Evolutionary conservation across 1,284 basidiomycete species (phyloP), one percentile per base, ranked within the genome.

Genomic region (Ceratobasidium sp.): DNA sequence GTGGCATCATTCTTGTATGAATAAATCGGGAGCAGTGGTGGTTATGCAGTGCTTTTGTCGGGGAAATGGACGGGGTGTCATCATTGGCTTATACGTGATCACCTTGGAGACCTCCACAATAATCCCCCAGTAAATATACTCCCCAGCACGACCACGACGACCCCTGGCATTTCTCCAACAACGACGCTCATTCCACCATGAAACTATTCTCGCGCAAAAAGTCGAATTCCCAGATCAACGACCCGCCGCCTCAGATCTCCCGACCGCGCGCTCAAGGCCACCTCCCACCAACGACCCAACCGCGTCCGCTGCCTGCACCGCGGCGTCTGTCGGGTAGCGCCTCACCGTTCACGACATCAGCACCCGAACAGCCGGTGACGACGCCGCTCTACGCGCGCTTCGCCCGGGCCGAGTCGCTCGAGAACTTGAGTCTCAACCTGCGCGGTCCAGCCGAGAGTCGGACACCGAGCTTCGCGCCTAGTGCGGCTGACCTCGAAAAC

Each of bases 201-300:
- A 72, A 61, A 39, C 70, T 72, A 15, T 72, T 72, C 40, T 72
- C 70, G 39, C 70, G 70, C 23, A 75, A 75, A 64, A 75, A 75
- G 28, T 75, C 71, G 0, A 75, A 64, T 40, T 44, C 44, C 28
- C 44, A 58, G 71, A 75, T 75, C 23, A n/a, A 23, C 26, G 71
- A 75, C 5, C 44, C 64, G 10, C 60, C 58, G 58, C 58, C 71
- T 9, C 49, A 33, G 4, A 75, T 75, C 23, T 75, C 71, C 20
- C 71, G 71, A 1, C 71, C 71, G 23, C 71, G 71, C 13, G 71
- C 71, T 4, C 71, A 75, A 51, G 71, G 71, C n/a, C 71, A 75
- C 26, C 60, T 75, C 26, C 71, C 55, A n/a, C 70, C 55, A 13
- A 58, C 42, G 58, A 12, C 71, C 9, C 20, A 13, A 9, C 51